These are phyloP conservation scores for Cyberlindnera misumaiensis DNA, from an alignment of 805 yeast species.

Conservation along the genomic window DNA sequence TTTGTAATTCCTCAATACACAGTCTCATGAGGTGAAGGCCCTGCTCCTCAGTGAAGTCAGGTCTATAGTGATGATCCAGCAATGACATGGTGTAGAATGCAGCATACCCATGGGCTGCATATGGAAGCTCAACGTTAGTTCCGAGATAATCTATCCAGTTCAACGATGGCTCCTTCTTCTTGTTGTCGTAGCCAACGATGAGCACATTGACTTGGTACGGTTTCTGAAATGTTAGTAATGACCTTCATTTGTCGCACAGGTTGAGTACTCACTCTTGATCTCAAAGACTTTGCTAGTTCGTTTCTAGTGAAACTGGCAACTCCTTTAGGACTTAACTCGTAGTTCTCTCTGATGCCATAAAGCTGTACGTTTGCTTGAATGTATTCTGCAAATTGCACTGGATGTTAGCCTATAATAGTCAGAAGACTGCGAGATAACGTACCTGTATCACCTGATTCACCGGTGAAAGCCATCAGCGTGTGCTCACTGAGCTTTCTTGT, in stretches of 20 bases:
- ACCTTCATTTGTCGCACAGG: background rate
- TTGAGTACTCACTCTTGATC: slow-evolving; percentile 57
- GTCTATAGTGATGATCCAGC: slow-evolving; percentile 82
- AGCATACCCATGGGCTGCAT: slow-evolving; percentile 98
- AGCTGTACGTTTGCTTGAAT: slow-evolving; percentile 89
- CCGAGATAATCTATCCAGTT: slow-evolving; percentile 94
- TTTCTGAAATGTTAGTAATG: slow-evolving; percentile 32
- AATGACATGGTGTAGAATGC: slow-evolving; percentile 89
- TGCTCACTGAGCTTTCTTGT: slow-evolving; percentile 69
- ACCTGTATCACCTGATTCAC: slow-evolving; percentile 91
- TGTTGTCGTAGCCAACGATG: slow-evolving; percentile 73
- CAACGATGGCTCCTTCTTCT: slow-evolving; percentile 53
- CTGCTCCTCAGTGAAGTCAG: slow-evolving; percentile 67
- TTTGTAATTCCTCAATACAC: slow-evolving; percentile 73
- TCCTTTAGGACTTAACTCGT: slow-evolving; percentile 78
- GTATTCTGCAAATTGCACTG: slow-evolving; percentile 85
- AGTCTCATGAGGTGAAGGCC: slow-evolving; percentile 67
- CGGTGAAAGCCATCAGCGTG: slow-evolving; percentile 81
- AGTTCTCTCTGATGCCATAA: slow-evolving; percentile 76
- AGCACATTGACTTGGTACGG: slow-evolving; percentile 94
- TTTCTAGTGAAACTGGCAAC: slow-evolving; percentile 84
- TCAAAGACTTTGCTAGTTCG: slow-evolving; percentile 77
- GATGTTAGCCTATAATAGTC: no score
- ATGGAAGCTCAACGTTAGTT: slow-evolving; percentile 83
- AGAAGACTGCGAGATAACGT: slow-evolving; percentile 7